Base-by-base conservation (phyloP, 768 basidiomycete genomes). In the Pulveroboletus sp. region DNA sequence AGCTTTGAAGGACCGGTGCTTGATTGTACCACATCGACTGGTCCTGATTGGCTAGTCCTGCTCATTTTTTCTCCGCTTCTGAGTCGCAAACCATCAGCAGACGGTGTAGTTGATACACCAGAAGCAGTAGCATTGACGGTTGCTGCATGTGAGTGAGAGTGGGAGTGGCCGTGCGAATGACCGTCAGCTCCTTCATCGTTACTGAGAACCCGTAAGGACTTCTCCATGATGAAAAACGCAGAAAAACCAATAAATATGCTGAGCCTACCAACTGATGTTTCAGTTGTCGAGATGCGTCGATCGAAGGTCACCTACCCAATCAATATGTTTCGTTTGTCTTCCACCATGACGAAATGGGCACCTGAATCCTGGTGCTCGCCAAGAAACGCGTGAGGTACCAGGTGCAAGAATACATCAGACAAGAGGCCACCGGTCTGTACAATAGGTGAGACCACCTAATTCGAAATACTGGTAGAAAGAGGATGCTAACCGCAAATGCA, bases 141-240 rank as follows among this genome's bases (percentile, higher is more conserved):
- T 48, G 74, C 43, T 22, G 40, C 69, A 51, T 71, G 70, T 6
- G 73, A 77, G 58, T 86, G 85, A 0, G 80, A 78, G 67, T 81
- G 81, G 6, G 81, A 78, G 67, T 83, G 80, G 14, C 69, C 64
- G 56, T 79, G 77, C 10, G 69, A 75, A 52, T 79, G 76, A n/a
- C 71, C 74, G 13, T 70, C 65, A 14, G 68, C 64, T 45, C 71
- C 77, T 39, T 75, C 78, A 38, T 79, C 83, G 31, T 81, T 76
- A 36, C 83, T 81, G 17, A 93, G 76, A 11, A 92, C 90, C 17
- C 92, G 81, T 56, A 93, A 76, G 11, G 87, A 82, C 71, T 94
- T 95, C 65, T 95, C 93, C 81, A 94, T 90, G 59, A 93, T 77
- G 72, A 94, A 95, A 71, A 95, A 95, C 0, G 88, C 72, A 29